Conservation (phyloP, 495 filamentous ascomycete species). For the Sordaria brevicollis region DNA sequence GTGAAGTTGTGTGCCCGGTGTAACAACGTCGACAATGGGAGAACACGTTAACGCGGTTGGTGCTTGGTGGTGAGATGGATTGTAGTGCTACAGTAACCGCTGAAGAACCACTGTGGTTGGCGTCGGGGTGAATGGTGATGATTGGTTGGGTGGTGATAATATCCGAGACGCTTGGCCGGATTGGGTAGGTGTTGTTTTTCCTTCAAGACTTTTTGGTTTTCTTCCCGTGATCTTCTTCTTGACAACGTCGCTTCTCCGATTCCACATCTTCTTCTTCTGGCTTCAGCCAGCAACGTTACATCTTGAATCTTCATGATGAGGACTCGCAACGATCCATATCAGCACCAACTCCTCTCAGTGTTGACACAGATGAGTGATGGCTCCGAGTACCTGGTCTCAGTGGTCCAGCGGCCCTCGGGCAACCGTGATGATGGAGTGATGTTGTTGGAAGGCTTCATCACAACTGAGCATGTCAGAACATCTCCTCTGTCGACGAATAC, state of each 20-base stretch:
- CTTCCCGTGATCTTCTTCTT: neutral
- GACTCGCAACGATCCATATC: neutral
- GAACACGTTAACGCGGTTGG: neutral
- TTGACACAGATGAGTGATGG: neutral
- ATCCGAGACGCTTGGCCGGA: neutral
- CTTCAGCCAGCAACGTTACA: conserved; percentile 20
- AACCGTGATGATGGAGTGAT: neutral
- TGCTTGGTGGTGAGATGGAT: neutral
- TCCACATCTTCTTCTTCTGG: neutral
- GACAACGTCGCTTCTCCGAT: neutral
- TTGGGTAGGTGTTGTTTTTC: conserved; percentile 5
- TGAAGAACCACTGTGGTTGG: neutral
- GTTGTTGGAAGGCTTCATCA: neutral
- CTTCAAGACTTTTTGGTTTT: neutral
- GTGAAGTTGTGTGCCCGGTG: neutral
- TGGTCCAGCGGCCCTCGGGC: no score
- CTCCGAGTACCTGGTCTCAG: neutral
- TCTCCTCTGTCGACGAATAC: neutral
- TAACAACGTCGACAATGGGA: neutral
- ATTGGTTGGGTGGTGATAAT: neutral
- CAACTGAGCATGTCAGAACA: neutral
- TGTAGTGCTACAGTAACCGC: neutral
- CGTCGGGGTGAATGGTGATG: neutral
- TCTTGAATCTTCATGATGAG: neutral
- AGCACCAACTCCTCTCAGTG: neutral